These are phyloP conservation scores for Effrenium voratum DNA, from an alignment of 73 alveolate genomes.

Conservation along the genomic window DNA sequence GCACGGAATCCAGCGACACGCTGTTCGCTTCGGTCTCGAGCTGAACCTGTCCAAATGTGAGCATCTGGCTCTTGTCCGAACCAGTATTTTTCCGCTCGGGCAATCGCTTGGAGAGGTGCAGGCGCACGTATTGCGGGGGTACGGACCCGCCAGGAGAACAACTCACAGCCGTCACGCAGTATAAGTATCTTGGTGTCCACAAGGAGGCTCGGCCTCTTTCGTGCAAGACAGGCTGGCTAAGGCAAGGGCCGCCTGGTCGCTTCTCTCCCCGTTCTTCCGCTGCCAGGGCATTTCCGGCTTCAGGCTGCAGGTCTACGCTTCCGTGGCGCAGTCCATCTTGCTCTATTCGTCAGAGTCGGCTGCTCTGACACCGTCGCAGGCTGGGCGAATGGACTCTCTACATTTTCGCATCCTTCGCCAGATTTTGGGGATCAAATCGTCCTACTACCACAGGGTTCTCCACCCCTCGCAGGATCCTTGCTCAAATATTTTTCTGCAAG, in stretches of 20 bases:
- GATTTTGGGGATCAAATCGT: not conserved
- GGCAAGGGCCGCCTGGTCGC: not conserved
- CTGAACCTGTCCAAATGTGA: not conserved
- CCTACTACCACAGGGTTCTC: not conserved
- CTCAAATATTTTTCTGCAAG: not conserved
- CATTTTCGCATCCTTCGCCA: slow-evolving; percentile 25
- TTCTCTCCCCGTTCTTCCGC: not conserved
- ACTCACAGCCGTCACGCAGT: not conserved
- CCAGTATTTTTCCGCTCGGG: not conserved
- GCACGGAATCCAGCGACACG: not conserved
- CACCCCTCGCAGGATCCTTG: not conserved
- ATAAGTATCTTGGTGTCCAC: not conserved
- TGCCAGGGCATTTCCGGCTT: not conserved
- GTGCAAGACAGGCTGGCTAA: not conserved
- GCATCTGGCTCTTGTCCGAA: not conserved
- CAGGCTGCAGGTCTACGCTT: not conserved
- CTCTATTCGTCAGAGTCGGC: not conserved
- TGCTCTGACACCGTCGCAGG: slow-evolving; percentile 6
- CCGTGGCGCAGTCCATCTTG: not conserved
- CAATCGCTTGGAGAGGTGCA: not conserved
- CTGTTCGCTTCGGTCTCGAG: not conserved
- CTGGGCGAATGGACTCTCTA: not conserved
- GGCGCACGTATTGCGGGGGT: not conserved
- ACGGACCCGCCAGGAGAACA: not conserved
- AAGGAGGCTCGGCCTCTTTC: not conserved